Base-by-base conservation (phyloP, 192 early-diverging fungal species). In the Coemansia aciculifera region DNA sequence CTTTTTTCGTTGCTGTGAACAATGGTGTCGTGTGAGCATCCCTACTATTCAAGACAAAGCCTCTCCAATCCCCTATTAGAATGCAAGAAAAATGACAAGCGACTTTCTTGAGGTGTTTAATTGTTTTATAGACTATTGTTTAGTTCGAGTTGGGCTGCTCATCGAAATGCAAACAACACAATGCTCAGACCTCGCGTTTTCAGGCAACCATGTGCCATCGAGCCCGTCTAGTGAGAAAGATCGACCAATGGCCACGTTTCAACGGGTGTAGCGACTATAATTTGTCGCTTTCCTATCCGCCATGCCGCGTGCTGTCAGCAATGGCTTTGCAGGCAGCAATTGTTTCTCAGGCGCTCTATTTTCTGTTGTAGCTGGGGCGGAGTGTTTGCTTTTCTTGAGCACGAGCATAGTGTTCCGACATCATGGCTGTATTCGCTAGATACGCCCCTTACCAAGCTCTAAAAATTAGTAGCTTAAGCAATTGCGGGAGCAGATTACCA, bases 31-130 rank as follows among this genome's bases (percentile, higher is more conserved):
- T 57, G 54, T 31, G 29, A n/a, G 54, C 13, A 13, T 34, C 54
- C 51, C 51, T 54, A 54, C 51, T 31, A 48, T 48, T 48, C 46
- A 48, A 19, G 46, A 48, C 46, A 48, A 48, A 48, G 46, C 46
- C 46, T 48, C 46, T 48, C 46, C 46, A 48, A 48, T 48, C 21
- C 0, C 46, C 19, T 48, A 48, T 48, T n/a, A 48, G 46, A 48
- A 21, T 23, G 6, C 46, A 48, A 48, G 46, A 48, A 40, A 48
- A 54, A 54, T 17, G 24, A 54, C 24, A 54, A 31, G 21, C 51
- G 9, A 29, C 48, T 15, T 17, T 34, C 17, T 57, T 32, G 54
- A n/a, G 15, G 54, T 57, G 23, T 15, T 31, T 17, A 15, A 57
- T 57, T 57, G 27, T 57, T 57, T 17, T 17, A 6, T 31, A 32